Evolutionary conservation across 1,139 yeast genomes (phyloP).

Genomic region (Pneumocystis oryctolagi): DNA sequence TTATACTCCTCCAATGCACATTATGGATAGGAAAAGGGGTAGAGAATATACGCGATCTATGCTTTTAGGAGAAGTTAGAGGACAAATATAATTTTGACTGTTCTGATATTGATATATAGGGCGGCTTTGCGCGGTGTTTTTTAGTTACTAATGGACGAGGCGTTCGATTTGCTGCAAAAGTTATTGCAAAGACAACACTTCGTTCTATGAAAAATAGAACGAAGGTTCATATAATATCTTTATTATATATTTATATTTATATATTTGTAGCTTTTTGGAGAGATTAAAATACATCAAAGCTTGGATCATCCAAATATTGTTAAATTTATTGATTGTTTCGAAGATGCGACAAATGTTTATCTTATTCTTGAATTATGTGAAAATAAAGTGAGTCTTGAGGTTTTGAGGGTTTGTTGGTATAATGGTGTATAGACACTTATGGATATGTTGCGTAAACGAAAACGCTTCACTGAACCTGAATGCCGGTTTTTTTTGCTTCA

Average conservation of each 20-base stretch:
- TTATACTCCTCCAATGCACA: slow-evolving; percentile 87
- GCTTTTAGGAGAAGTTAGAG: slow-evolving; percentile 60
- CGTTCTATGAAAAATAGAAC: slow-evolving; percentile 82
- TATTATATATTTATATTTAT: background rate
- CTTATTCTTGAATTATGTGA: slow-evolving; percentile 89
- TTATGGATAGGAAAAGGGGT: slow-evolving; percentile 65
- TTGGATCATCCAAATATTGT: slow-evolving; percentile 83
- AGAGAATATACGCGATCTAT: slow-evolving; percentile 79
- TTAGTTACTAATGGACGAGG: slow-evolving; percentile 79
- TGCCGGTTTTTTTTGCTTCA: slow-evolving; percentile 83
- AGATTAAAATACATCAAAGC: slow-evolving; percentile 86
- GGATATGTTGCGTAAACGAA: slow-evolving; percentile 79
- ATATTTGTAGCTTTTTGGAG: slow-evolving; percentile 40
- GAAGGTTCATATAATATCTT: slow-evolving; percentile 31
- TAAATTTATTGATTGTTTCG: slow-evolving; percentile 84
- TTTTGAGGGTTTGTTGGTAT: slow-evolving; percentile 20
- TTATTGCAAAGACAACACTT: slow-evolving; percentile 90
- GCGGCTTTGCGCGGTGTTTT: slow-evolving; percentile 97
- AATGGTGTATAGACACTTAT: slow-evolving; percentile 43
- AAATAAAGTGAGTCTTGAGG: slow-evolving; percentile 26
- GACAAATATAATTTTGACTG: background rate
- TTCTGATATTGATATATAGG: slow-evolving; percentile 25
- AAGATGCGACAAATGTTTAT: slow-evolving; percentile 85
- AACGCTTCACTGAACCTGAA: slow-evolving; percentile 75
- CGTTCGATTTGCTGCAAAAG: slow-evolving; percentile 84